Conservation (phyloP, 805 yeast species). For the Yamadazyma endophytica region DNA sequence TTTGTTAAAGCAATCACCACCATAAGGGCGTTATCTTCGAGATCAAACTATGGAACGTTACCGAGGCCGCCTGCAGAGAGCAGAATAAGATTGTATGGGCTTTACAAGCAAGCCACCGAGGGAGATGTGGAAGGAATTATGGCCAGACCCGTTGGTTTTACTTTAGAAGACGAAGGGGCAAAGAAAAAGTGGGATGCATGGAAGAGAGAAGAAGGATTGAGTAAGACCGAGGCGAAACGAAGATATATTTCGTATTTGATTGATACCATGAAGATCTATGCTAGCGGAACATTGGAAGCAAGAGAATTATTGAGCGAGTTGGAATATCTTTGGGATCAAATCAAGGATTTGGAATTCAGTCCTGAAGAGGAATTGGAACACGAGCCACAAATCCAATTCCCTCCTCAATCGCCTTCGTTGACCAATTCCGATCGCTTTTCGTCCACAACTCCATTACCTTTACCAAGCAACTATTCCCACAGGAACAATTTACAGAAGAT, state of each 20-base stretch:
- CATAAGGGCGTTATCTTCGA: conserved; percentile 64
- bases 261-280: conserved; percentile 68
- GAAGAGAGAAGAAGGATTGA: conserved; percentile 67
- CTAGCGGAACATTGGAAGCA: conserved; percentile 63
- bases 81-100: conserved; percentile 68
- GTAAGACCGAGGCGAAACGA: conserved; percentile 69
- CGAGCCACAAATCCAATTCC: conserved; percentile 19
- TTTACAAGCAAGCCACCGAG: conserved; percentile 86
- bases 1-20: conserved; percentile 81
- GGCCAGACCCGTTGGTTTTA: conserved; percentile 58
- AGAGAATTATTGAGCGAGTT: conserved; percentile 62
- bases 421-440: conserved; percentile 33
- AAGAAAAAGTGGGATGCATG: conserved; percentile 83
- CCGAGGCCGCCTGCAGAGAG: conserved; percentile 76
- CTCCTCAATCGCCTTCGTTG: conserved; percentile 32
- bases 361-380: conserved; percentile 27
- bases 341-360: conserved; percentile 43
- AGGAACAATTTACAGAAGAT: conserved; percentile 35
- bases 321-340: conserved; percentile 72
- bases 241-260: conserved; percentile 64
- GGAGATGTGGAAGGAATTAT: conserved; percentile 73
- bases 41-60: conserved; percentile 56
- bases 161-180: conserved; percentile 62
- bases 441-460: conserved; percentile 32
- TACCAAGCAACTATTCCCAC: conserved; percentile 22